These are phyloP conservation scores for Penicillium bovifimosum DNA, from an alignment of 495 filamentous ascomycete genomes.

Conservation along the genomic window DNA sequence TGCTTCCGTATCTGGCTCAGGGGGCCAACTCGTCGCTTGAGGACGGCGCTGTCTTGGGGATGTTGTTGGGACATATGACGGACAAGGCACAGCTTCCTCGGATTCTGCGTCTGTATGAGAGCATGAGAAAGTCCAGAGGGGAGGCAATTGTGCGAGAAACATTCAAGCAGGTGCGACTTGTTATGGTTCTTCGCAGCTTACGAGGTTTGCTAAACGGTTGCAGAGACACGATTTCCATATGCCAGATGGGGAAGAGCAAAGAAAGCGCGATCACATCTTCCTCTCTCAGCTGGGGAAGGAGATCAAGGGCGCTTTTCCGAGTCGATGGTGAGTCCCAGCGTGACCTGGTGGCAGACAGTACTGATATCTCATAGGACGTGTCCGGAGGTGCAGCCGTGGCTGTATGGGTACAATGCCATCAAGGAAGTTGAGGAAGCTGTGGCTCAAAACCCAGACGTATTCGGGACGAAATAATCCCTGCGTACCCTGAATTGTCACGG, in stretches of 20 bases:
- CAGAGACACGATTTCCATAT: conserved; percentile 57
- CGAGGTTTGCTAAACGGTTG: conserved; percentile 8
- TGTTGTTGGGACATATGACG: conserved; percentile 36
- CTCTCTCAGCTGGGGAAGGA: conserved; percentile 36
- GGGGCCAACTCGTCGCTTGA: conserved; percentile 39
- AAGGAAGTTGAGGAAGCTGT: conserved; percentile 51
- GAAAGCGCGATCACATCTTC: conserved; percentile 46
- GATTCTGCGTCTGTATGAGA: conserved; percentile 53
- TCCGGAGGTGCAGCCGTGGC: conserved; percentile 52
- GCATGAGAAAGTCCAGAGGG: conserved; percentile 54
- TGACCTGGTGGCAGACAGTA: background rate
- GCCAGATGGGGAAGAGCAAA: conserved; percentile 49
- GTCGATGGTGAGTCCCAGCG: conserved; percentile 39
- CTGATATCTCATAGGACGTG: conserved; percentile 40
- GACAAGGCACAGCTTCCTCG: conserved; percentile 38
- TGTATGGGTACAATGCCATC: conserved; percentile 60
- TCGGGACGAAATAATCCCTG: conserved; percentile 4
- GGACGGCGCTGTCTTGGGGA: conserved; percentile 47
- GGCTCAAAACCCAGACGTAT: conserved; percentile 27
- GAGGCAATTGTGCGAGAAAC: conserved; percentile 51
- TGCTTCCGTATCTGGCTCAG: conserved; percentile 44
- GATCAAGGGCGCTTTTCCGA: conserved; percentile 48
- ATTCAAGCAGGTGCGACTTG: conserved; percentile 33
- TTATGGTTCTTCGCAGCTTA: background rate
- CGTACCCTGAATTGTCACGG: background rate